Conservation (phyloP, 164 flowering plant species). For the Nelumbo lutea region DNA sequence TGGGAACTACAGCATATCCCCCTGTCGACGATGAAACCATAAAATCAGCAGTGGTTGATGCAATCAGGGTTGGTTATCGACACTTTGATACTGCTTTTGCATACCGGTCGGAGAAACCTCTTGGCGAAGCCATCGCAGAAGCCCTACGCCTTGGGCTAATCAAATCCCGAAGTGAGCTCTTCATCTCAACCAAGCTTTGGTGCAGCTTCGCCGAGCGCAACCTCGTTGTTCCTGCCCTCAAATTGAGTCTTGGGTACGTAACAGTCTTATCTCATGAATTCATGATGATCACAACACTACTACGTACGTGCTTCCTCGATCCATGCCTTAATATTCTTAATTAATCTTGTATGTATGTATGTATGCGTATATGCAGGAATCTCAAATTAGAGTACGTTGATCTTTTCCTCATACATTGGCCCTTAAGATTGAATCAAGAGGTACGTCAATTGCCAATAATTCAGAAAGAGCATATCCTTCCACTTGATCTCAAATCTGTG, state of each 20-base stretch:
- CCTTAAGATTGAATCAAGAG: constrained; percentile 3
- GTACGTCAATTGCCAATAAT: not conserved
- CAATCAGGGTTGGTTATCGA: constrained; percentile 19
- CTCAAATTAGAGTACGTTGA: constrained; percentile 17
- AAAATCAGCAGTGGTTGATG: constrained; percentile 9
- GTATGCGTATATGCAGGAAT: constrained; percentile 1
- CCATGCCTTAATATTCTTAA: too few relatives aligned
- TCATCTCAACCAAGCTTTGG: constrained; percentile 28
- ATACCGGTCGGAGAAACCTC: constrained; percentile 15
- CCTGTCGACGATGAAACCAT: not conserved
- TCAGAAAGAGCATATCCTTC: constrained; percentile 3
- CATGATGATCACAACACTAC: too few relatives aligned
- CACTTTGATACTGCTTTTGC: constrained; percentile 22
- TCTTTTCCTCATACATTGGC: constrained; percentile 16
- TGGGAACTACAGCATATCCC: constrained; percentile 19
- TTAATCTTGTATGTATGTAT: too few relatives aligned
- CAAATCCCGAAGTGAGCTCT: constrained; percentile 13
- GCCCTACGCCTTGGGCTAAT: constrained; percentile 14
- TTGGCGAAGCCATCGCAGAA: constrained; percentile 18
- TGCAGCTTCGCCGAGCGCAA: constrained; percentile 12
- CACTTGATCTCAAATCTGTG: constrained; percentile 12
- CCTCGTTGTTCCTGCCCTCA: constrained; percentile 20
- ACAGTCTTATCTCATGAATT: too few relatives aligned
- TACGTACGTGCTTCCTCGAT: too few relatives aligned
- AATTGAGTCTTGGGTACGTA: constrained; percentile 4